Evolutionary conservation across 2,329 filamentous ascomycete species (phyloP).

Genomic region (Calonectria montana): DNA sequence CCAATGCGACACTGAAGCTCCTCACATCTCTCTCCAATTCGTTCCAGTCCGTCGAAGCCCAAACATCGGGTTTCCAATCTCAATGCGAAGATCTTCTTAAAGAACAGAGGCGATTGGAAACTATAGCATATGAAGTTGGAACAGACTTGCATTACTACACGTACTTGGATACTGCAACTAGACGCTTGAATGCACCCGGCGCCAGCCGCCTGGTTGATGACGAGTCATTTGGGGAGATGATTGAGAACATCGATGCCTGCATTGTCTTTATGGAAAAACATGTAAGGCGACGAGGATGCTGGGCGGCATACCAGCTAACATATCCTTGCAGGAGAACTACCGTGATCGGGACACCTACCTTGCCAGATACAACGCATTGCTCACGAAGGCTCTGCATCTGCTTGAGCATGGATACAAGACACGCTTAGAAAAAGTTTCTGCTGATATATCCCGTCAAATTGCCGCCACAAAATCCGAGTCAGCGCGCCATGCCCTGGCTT

Average conservation of each 20-base stretch:
- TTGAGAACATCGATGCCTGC: constrained; percentile 88
- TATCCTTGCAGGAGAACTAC: constrained; percentile 72
- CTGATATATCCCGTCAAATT: constrained; percentile 67
- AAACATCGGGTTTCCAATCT: constrained; percentile 92
- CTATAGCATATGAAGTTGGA: constrained; percentile 84
- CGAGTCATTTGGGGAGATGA: constrained; percentile 87
- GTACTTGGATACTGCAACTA: constrained; percentile 90
- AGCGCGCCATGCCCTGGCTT: constrained; percentile 68
- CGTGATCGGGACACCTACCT: constrained; percentile 89
- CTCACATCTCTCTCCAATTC: constrained; percentile 85
- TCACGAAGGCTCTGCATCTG: constrained; percentile 74
- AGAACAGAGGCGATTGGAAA: constrained; percentile 83
- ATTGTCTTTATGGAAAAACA: constrained; percentile 92
- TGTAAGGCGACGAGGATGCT: constrained; percentile 59
- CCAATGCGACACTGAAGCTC: constrained; percentile 79
- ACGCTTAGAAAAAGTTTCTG: constrained; percentile 63
- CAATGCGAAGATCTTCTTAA: constrained; percentile 89
- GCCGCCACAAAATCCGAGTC: constrained; percentile 67
- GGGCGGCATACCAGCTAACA: neutral
- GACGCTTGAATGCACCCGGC: constrained; percentile 90
- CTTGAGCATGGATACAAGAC: constrained; percentile 68
- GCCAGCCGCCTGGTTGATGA: constrained; percentile 87
- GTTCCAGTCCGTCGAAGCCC: constrained; percentile 87
- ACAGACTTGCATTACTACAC: constrained; percentile 95
- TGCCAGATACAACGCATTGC: constrained; percentile 84